Conservation (phyloP, 2,329 filamentous ascomycete genomes). For the Myriangium duriaei region DNA sequence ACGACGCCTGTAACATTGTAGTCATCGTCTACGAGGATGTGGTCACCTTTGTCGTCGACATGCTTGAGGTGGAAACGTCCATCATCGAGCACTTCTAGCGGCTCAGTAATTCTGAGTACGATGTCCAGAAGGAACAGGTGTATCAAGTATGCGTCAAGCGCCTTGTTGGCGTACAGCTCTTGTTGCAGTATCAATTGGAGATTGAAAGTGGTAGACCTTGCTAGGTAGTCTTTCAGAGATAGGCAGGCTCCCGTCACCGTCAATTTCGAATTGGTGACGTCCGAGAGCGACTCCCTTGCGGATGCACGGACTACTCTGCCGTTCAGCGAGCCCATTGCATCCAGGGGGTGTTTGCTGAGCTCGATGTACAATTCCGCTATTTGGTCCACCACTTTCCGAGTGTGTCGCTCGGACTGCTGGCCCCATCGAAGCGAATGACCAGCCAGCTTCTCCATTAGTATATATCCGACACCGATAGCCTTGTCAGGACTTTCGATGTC, state of each 20-base stretch:
- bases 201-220: background rate
- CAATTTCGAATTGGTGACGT: constrained; percentile 3
- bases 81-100: background rate
- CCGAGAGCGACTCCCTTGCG: background rate
- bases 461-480: background rate
- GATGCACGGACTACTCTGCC: background rate
- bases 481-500: background rate
- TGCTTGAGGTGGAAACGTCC: constrained; percentile 30
- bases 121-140: background rate
- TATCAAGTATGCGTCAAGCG: constrained; percentile 4
- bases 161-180: background rate
- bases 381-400: background rate
- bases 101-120: background rate
- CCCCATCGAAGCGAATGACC: background rate
- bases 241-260: constrained; percentile 1
- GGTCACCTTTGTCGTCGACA: constrained; percentile 38
- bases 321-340: constrained; percentile 2
- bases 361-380: constrained; percentile 6
- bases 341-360: constrained; percentile 1
- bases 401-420: too few relatives aligned
- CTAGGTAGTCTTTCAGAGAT: background rate
- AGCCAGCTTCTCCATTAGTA: constrained; percentile 5
- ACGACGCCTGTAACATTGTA: constrained; percentile 38
- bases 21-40: constrained; percentile 35
- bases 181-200: constrained; percentile 5